Base-by-base conservation (phyloP, 2,329 filamentous ascomycete species). In the Colletotrichum aenigma region DNA sequence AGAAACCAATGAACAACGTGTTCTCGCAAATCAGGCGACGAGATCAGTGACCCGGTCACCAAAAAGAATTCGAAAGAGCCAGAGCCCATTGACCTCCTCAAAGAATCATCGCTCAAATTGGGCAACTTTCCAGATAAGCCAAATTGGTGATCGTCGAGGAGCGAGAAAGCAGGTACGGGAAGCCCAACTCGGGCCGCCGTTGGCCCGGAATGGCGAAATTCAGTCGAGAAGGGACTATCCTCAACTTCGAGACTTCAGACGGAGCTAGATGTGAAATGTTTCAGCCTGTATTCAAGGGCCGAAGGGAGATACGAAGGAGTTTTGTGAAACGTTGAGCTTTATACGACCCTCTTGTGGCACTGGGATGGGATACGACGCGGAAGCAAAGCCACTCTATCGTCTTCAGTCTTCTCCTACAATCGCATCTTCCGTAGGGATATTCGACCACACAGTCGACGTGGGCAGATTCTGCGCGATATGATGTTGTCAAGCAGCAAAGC, bases 211-310 rank as follows among this genome's bases (percentile, higher is more conserved):
- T 52, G 2, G n/a, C n/a, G n/a, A 3, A 21, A 7, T 52, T 13
- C n/a, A 52, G n/a, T 21, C 1, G n/a, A 21, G 10, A 13, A 21
- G n/a, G 12, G n/a, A 52, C 43, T 52, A 7, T 21, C 13, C n/a
- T 21, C 43, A 21, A 13, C 0, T 0, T 21, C 6, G 43, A 0
- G 0, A 1, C 43, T 21, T 52, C n/a, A 48, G n/a, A 48, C 10
- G 43, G 10, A 52, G 0, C 43, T 21, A 21, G 43, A 52, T 52
- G 1, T 13, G 4, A 7, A 1, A 52, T 52, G 2, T 13, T 13
- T 3, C 10, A 21, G 43, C 43, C n/a, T 0, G n/a, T 52, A 13
- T 52, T 52, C n/a, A 13, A 52, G 43, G 43, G 0, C 3, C n/a
- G n/a, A 13, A 13, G 43, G 43, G n/a, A 52, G 43, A 21, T 52